Percentiles rank a stretch among this genome's conserved stretches.
These are phyloP conservation scores for Pneumocystis jirovecii DNA, from an alignment of 1,139 yeast genomes.

Conservation along the genomic window DNA sequence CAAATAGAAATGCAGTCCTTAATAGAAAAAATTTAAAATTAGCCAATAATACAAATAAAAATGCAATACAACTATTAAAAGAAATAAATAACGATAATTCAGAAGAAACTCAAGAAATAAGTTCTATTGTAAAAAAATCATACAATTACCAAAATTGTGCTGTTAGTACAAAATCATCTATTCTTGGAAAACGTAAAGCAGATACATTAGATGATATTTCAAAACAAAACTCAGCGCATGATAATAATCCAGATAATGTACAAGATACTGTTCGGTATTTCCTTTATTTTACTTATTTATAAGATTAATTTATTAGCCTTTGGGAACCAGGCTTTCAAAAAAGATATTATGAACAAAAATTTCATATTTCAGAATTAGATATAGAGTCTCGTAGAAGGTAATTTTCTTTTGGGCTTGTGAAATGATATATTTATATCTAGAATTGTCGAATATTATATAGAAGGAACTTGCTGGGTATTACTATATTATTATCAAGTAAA, in stretches of 20 bases:
- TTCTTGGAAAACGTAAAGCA: not conserved
- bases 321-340: constrained; percentile 81
- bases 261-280: constrained; percentile 6
- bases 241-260: constrained; percentile 12
- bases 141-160: constrained; percentile 9
- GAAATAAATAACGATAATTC: constrained; percentile 14
- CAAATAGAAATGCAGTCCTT: constrained; percentile 2
- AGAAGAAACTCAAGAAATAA: constrained; percentile 14
- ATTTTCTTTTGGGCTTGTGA: not conserved
- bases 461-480: constrained; percentile 92
- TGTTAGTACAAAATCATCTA: constrained; percentile 1
- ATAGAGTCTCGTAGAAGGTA: constrained; percentile 39
- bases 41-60: constrained; percentile 7
- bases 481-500: constrained; percentile 65
- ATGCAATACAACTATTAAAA: constrained; percentile 5
- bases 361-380: constrained; percentile 46
- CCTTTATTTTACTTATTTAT: constrained; percentile 17
- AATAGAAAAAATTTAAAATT: constrained; percentile 1
- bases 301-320: constrained; percentile 45
- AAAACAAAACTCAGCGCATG: not conserved
- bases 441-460: constrained; percentile 63
- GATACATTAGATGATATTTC: not conserved
- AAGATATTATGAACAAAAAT: constrained; percentile 68
- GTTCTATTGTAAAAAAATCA: constrained; percentile 8
- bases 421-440: not conserved